phyloP scores from a whole-genome alignment of 2,329 filamentous ascomycete genomes.

The Metarhizium guizhouense region DNA sequence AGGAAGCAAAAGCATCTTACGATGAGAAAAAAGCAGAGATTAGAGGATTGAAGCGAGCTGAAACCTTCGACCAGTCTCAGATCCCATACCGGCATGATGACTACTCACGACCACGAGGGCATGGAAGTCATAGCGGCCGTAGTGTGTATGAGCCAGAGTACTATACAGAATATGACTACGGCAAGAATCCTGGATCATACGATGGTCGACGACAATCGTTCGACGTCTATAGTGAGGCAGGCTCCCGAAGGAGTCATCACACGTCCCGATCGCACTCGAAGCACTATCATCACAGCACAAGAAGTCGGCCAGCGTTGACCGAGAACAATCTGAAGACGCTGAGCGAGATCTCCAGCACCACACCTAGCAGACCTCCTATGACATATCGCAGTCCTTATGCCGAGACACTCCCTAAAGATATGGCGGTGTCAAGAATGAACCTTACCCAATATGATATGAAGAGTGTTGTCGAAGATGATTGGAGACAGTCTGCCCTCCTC shows the following conservation, averaged over 20 bases:
- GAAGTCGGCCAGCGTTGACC: constrained; percentile 36
- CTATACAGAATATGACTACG: constrained; percentile 23
- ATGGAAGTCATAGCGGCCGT: not conserved
- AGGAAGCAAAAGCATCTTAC: constrained; percentile 83
- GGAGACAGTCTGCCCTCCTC: constrained; percentile 11
- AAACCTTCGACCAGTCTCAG: constrained; percentile 38
- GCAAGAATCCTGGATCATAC: constrained; percentile 17
- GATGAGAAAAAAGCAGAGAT: constrained; percentile 79
- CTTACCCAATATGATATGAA: constrained; percentile 19
- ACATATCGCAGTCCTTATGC: constrained; percentile 29
- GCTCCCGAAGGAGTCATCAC: constrained; percentile 33
- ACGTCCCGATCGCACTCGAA: constrained; percentile 25
- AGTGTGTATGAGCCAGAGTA: constrained; percentile 12
- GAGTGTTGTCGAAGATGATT: constrained; percentile 10
- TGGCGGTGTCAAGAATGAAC: constrained; percentile 28
- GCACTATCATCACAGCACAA: constrained; percentile 20
- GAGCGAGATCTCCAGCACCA: constrained; percentile 41
- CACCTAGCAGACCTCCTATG: constrained; percentile 36
- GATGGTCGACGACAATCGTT: constrained; percentile 23
- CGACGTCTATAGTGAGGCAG: constrained; percentile 24
- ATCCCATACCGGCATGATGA: constrained; percentile 8
- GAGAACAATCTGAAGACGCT: constrained; percentile 42
- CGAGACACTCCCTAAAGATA: constrained; percentile 31
- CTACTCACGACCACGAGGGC: constrained; percentile 1
- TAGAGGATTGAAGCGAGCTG: constrained; percentile 55